A percentile compares a stretch with the other conserved stretches of the same genome.
These are phyloP conservation scores for Boletus mariae DNA, from an alignment of 1,284 basidiomycete genomes.

Conservation along the genomic window DNA sequence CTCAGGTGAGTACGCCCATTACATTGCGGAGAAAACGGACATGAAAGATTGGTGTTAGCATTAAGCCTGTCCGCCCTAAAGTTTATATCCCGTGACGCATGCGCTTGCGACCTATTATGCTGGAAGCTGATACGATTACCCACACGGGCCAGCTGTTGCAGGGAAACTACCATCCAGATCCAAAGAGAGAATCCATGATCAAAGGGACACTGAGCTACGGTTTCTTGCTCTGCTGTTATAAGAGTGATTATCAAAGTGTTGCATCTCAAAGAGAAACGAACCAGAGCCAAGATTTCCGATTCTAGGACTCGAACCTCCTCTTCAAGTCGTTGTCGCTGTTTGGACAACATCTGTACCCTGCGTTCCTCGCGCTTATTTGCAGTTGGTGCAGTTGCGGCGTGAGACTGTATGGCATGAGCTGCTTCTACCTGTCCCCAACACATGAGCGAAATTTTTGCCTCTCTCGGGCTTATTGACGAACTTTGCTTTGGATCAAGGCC, in stretches of 20 bases:
- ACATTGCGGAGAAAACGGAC: too few species aligned
- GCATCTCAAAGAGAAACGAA: constrained; percentile 25
- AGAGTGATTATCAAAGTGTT: neutral
- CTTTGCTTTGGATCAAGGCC: constrained; percentile 56
- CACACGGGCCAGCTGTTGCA: neutral
- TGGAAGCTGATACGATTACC: neutral
- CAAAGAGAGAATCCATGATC: neutral
- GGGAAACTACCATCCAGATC: too few species aligned
- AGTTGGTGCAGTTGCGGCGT: constrained; percentile 44
- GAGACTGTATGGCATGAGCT: constrained; percentile 41
- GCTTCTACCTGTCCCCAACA: constrained; percentile 46
- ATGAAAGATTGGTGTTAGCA: too few species aligned
- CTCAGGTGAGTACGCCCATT: too few species aligned
- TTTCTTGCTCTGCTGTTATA: constrained; percentile 25
- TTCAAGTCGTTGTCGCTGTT: constrained; percentile 61
- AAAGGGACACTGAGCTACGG: neutral
- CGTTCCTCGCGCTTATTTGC: constrained; percentile 64
- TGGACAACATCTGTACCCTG: constrained; percentile 55
- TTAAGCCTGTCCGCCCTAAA: too few species aligned
- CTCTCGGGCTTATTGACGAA: constrained; percentile 20
- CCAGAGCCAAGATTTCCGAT: constrained; percentile 56
- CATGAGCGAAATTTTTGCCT: neutral
- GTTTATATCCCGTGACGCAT: too few species aligned
- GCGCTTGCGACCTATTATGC: too few species aligned
- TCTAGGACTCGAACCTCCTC: constrained; percentile 53